These are phyloP conservation scores for Leptographium lundbergii DNA, from an alignment of 2,329 filamentous ascomycete species.

Conservation along the genomic window DNA sequence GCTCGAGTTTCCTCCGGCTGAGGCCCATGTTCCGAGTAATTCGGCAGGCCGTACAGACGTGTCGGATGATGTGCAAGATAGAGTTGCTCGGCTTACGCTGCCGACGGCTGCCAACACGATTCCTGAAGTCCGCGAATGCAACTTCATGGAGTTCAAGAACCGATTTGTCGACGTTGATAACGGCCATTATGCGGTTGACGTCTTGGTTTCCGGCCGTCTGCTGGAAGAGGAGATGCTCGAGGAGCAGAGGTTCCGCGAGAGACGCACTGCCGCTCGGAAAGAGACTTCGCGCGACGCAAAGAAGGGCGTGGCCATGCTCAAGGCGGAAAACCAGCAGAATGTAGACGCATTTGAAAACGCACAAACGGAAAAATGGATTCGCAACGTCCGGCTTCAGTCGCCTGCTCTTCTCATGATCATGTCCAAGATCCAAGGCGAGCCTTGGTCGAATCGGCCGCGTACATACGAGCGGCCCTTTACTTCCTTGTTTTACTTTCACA, in stretches of 20 bases:
- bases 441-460: slow-evolving; percentile 7
- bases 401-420: slow-evolving; percentile 9
- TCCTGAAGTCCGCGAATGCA: slow-evolving; percentile 19
- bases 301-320: slow-evolving; percentile 3
- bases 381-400: slow-evolving; percentile 9
- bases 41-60: not conserved
- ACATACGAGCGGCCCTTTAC: slow-evolving; percentile 10
- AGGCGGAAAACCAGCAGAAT: slow-evolving; percentile 5
- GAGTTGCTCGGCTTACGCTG: not conserved
- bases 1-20: not conserved
- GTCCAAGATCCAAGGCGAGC: slow-evolving; percentile 6
- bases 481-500: slow-evolving; percentile 9
- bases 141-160: slow-evolving; percentile 32
- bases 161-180: slow-evolving; percentile 15
- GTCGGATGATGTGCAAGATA: not conserved
- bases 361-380: slow-evolving; percentile 6
- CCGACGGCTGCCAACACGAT: slow-evolving; percentile 14
- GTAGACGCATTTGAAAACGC: not conserved
- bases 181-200: slow-evolving; percentile 26
- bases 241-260: slow-evolving; percentile 12
- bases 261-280: not conserved
- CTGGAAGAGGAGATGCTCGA: slow-evolving; percentile 5
- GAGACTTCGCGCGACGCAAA: not conserved
- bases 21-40: not conserved
- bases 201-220: slow-evolving; percentile 15